phyloP scores from a whole-genome alignment of 2,329 filamentous ascomycete species.

The Diplodia seriata region DNA sequence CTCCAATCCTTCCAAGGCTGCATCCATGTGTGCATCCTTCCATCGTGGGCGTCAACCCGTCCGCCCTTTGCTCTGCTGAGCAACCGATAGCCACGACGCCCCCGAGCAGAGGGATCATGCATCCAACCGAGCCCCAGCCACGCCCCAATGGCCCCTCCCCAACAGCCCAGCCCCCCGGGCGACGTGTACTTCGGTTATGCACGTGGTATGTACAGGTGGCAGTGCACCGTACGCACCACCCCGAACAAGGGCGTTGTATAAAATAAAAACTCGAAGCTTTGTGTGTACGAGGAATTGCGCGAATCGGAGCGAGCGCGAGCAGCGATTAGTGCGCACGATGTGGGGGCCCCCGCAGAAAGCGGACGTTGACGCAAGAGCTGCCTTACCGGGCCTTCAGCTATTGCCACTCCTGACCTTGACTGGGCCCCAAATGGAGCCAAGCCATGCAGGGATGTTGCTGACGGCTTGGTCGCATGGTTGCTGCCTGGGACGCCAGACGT shows the following conservation, averaged over 20 bases:
- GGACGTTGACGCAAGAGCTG: conserved; percentile 11
- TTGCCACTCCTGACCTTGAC: not conserved
- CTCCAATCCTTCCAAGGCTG: too few species aligned
- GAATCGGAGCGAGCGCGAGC: not conserved
- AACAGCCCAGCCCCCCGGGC: not conserved
- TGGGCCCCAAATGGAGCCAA: not conserved
- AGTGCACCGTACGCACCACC: too few species aligned
- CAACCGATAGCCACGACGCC: too few species aligned
- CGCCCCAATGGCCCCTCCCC: not conserved
- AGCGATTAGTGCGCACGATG: not conserved
- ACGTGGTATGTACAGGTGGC: not conserved
- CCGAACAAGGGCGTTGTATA: too few species aligned
- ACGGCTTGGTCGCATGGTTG: not conserved
- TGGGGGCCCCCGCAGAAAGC: not conserved
- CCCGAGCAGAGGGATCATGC: not conserved
- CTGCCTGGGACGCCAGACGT: not conserved
- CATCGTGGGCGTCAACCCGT: too few species aligned
- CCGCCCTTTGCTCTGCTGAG: too few species aligned
- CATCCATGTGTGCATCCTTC: too few species aligned
- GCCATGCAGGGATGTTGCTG: not conserved
- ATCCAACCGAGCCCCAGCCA: not conserved
- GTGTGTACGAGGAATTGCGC: not conserved
- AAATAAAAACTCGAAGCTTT: not conserved
- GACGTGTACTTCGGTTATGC: not conserved
- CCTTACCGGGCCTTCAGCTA: not conserved